Base-by-base conservation (phyloP, 352 stramenopile genomes). In the Plasmopara halstedii region DNA sequence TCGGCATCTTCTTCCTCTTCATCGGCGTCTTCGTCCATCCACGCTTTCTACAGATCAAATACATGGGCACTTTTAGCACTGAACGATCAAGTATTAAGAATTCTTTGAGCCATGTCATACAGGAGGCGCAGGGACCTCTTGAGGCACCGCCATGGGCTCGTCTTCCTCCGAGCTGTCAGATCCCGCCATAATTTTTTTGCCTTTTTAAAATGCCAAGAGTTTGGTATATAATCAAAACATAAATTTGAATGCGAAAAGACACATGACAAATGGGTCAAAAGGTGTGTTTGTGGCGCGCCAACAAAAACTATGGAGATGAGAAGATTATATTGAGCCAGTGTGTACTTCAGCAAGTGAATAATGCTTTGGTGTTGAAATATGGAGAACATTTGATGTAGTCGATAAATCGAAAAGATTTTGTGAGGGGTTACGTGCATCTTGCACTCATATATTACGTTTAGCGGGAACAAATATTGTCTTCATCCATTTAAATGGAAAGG, bases 161-260 rank as follows among this genome's bases (percentile, higher is more conserved):
- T 90, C 78, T 56, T 92, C 81, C 44, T 92, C 81, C 15, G 81
- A 90, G 59, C 81, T 92, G 58, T 92, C 81, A 34, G 45, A 67
- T 63, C 62, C 57, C 53, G 52, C 57, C 60, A 68, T 68, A 18
- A 18, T 11, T 13, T 35, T 22, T 21, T 41, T 8, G 11, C 34
- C 43, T 45, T 11, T 33, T 19, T 8, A 32, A 33, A 45, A 40
- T 56, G 23, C 32, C 33, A 19, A 35, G 43, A 40, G 15, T 35
- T 41, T 41, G 35, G 35, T 41, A 10, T n/a, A n/a, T n/a, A n/a
- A n/a, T n/a, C n/a, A 29, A n/a, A 32, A 41, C 20, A 18, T 4
- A 3, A 23, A 9, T 31, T 14, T 42, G 2, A 13, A 32, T 13
- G 18, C 13, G 50, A 58, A 58, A 42, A 21, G 50, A 53, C 50